A percentile compares a stretch with the other conserved stretches of the same genome.
These are phyloP conservation scores for Colletotrichum neosansevieriae DNA, from an alignment of 2,329 filamentous ascomycete genomes.

Conservation along the genomic window DNA sequence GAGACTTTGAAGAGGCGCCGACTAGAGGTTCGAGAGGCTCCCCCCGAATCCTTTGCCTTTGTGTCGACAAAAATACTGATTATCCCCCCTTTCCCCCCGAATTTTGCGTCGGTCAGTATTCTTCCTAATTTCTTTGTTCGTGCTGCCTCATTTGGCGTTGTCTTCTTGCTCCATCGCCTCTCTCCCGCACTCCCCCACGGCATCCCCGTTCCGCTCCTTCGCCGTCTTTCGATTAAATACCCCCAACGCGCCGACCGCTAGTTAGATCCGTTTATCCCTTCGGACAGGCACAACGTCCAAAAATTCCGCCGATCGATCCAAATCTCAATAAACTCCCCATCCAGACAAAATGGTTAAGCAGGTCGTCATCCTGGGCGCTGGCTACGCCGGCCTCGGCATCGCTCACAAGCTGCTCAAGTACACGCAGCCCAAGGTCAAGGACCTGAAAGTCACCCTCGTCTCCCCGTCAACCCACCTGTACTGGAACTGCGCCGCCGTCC, in stretches of 20 bases:
- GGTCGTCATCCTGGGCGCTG: constrained; percentile 64
- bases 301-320: constrained; percentile 2
- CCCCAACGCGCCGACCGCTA: neutral
- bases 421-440: constrained; percentile 48
- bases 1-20: constrained; percentile 7
- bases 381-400: constrained; percentile 59
- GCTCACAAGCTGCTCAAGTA: constrained; percentile 64
- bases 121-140: constrained; percentile 14
- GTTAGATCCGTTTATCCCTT: neutral
- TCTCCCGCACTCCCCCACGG: constrained; percentile 37
- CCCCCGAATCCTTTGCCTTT: constrained; percentile 14
- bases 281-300: neutral
- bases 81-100: constrained; percentile 2
- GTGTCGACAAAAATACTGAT: constrained; percentile 27
- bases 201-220: constrained; percentile 21
- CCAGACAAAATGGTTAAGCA: constrained; percentile 39
- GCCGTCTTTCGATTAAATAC: constrained; percentile 5
- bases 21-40: constrained; percentile 3
- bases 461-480: constrained; percentile 62
- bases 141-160: constrained; percentile 1
- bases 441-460: constrained; percentile 60
- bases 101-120: neutral
- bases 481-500: constrained; percentile 62
- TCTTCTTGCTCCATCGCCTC: constrained; percentile 10
- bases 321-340: neutral